Conservation (phyloP, 164 flowering plant genomes). For the Akebia trifoliata region DNA sequence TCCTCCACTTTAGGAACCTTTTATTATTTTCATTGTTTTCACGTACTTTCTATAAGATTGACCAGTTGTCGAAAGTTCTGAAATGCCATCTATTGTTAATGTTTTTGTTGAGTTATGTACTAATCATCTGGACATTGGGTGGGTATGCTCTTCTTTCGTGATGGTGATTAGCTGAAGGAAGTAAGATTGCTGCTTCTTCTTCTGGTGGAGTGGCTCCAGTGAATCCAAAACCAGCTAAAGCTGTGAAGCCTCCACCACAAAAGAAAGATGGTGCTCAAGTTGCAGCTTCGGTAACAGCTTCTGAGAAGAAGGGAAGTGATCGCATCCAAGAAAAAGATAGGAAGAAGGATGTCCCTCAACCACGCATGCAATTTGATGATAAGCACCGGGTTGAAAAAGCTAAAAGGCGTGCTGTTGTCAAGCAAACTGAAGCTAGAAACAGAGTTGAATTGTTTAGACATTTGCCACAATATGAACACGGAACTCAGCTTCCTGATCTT, state of each 20-base stretch:
- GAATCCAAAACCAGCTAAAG: constrained; percentile 46
- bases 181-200: constrained; percentile 31
- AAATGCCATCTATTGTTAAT: neutral
- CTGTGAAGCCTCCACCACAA: constrained; percentile 39
- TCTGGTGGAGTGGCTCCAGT: constrained; percentile 32
- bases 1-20: neutral
- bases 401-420: constrained; percentile 77
- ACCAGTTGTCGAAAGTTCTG: too few relatives aligned
- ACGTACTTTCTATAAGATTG: neutral
- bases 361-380: constrained; percentile 82
- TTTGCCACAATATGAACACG: constrained; percentile 92
- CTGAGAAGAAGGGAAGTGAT: constrained; percentile 67
- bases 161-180: constrained; percentile 38
- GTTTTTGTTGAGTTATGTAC: neutral
- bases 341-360: constrained; percentile 77
- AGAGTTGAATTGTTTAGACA: constrained; percentile 79
- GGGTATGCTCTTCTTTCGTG: constrained; percentile 3
- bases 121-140: too few relatives aligned
- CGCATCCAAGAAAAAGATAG: constrained; percentile 72
- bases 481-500: constrained; percentile 84
- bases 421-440: constrained; percentile 81
- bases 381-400: constrained; percentile 80
- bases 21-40: neutral
- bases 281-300: constrained; percentile 34
- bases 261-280: constrained; percentile 45